A percentile compares a stretch with the other conserved stretches of the same genome.
Evolutionary conservation across 805 yeast species (phyloP).

Genomic region (Pichia deserticola): DNA sequence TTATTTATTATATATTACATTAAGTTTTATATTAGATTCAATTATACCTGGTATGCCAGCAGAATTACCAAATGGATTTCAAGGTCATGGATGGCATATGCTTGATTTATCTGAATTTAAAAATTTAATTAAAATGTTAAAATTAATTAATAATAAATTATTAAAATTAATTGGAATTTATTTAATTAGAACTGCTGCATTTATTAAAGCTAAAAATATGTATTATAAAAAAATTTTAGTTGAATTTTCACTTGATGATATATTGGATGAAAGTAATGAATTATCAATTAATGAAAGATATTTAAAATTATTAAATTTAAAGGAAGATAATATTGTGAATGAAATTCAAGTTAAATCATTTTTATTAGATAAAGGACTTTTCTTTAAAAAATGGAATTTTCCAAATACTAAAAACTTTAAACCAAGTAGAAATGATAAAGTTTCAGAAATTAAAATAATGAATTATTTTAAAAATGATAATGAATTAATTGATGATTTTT

Average conservation of each 20-base stretch:
- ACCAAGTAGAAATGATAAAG: background rate
- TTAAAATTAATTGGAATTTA: conserved; percentile 3
- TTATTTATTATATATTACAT: conserved; percentile 1
- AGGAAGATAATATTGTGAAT: background rate
- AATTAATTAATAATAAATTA: background rate
- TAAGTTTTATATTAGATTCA: background rate
- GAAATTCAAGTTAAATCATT: background rate
- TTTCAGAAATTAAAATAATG: background rate
- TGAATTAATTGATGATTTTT: conserved; percentile 2
- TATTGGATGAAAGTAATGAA: background rate
- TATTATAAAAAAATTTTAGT: background rate
- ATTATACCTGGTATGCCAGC: conserved; percentile 6
- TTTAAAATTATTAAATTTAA: background rate
- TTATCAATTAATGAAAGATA: conserved; percentile 1
- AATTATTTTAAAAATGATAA: background rate
- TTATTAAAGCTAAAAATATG: conserved; percentile 1
- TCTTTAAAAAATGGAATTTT: conserved; percentile 3
- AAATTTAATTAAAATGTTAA: background rate
- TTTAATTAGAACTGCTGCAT: conserved; percentile 4
- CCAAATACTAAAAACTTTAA: background rate
- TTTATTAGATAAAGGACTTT: conserved; percentile 2
- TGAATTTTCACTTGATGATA: background rate
- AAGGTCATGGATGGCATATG: background rate
- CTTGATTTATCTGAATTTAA: background rate
- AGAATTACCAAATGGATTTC: no score